A percentile compares a stretch with the other conserved stretches of the same genome.
Evolutionary conservation across 2,329 filamentous ascomycete genomes (phyloP).

Genomic region (Epichloe festucae): DNA sequence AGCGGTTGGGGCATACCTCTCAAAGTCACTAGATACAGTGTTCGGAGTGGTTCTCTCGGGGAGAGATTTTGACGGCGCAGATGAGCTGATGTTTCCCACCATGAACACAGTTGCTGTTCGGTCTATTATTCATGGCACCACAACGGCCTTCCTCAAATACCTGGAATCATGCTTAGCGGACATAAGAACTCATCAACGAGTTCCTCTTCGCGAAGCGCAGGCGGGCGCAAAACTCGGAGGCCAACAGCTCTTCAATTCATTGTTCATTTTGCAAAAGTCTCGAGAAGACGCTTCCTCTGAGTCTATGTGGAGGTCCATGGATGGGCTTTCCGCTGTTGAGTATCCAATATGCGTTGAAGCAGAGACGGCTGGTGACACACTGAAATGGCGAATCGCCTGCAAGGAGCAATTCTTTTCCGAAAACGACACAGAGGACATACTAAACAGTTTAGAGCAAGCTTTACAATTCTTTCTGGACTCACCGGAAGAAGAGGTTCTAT

Average conservation of each 20-base stretch:
- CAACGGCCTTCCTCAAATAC: constrained; percentile 52
- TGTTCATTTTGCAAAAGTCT: constrained; percentile 41
- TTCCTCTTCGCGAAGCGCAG: constrained; percentile 60
- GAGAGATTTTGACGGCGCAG: constrained; percentile 58
- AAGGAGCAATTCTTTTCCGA: constrained; percentile 41
- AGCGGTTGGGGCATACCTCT: constrained; percentile 50
- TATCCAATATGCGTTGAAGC: constrained; percentile 76
- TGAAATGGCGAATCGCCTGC: constrained; percentile 63
- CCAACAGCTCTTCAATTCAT: constrained; percentile 36
- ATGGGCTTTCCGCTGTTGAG: constrained; percentile 56
- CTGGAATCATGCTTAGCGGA: constrained; percentile 57
- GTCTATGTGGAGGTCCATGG: constrained; percentile 47
- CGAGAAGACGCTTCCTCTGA: constrained; percentile 1
- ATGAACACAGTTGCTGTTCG: constrained; percentile 84
- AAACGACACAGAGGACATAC: constrained; percentile 33
- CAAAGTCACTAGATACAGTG: constrained; percentile 55
- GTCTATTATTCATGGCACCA: constrained; percentile 56
- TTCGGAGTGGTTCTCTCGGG: constrained; percentile 80
- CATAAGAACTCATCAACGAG: constrained; percentile 61
- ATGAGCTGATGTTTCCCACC: constrained; percentile 65
- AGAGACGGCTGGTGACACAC: constrained; percentile 40
- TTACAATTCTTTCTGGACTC: constrained; percentile 41
- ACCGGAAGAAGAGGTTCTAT: constrained; percentile 37
- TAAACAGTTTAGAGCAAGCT: constrained; percentile 46
- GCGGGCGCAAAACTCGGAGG: constrained; percentile 23